phyloP scores from a whole-genome alignment of 768 basidiomycete species.

The Strobilomyces dryophilus region DNA sequence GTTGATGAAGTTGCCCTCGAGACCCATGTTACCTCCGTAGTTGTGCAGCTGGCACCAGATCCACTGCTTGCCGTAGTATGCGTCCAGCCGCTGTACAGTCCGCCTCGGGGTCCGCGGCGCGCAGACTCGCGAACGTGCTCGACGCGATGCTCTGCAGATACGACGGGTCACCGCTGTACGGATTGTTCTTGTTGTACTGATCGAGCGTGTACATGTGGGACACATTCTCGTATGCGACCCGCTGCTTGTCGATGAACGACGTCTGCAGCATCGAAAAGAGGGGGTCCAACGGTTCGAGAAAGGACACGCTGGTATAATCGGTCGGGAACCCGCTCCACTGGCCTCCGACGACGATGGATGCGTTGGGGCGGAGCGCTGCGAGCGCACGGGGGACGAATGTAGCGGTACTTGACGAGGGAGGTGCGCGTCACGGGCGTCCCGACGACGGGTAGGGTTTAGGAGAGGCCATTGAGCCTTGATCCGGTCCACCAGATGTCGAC shows the following conservation, averaged over 20 bases:
- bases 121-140: slow-evolving; percentile 35
- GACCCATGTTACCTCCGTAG: slow-evolving; percentile 32
- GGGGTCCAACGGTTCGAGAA: slow-evolving; percentile 39
- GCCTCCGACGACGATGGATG: slow-evolving; percentile 35
- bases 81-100: slow-evolving; percentile 42
- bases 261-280: slow-evolving; percentile 35
- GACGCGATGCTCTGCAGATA: slow-evolving; percentile 34
- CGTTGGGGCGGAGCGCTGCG: slow-evolving; percentile 29
- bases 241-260: slow-evolving; percentile 38
- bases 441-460: slow-evolving; percentile 27
- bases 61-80: slow-evolving; percentile 12
- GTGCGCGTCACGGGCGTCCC: slow-evolving; percentile 29
- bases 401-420: slow-evolving; percentile 37
- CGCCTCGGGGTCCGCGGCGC: slow-evolving; percentile 37
- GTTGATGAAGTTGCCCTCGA: too few relatives aligned
- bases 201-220: slow-evolving; percentile 43
- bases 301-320: slow-evolving; percentile 33
- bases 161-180: slow-evolving; percentile 29
- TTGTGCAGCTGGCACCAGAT: slow-evolving; percentile 31
- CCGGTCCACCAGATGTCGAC: slow-evolving; percentile 45
- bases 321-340: slow-evolving; percentile 35
- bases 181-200: slow-evolving; percentile 42
- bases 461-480: slow-evolving; percentile 33
- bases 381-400: slow-evolving; percentile 37
- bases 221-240: slow-evolving; percentile 34